Evolutionary conservation across 1,284 basidiomycete species (phyloP), one percentile per base, ranked within the genome.

Genomic region (Trametes sp.): DNA sequence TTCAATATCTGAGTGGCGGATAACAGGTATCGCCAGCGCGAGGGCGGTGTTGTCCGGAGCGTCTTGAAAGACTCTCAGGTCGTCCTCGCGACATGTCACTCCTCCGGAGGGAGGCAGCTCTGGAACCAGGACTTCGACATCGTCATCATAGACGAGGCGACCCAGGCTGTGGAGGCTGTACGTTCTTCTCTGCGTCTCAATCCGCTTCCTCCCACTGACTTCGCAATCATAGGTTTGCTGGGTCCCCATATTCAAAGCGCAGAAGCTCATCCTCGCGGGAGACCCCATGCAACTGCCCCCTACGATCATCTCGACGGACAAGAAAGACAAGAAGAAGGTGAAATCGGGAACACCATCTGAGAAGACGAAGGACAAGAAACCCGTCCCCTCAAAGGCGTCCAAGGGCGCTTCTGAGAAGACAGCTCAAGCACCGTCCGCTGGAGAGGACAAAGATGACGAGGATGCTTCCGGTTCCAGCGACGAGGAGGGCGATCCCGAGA

Each of bases 91-190:
- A 98, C 97, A 1, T 98, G 96, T 68, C 96, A 98, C 77, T 92
- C 93, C 4, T 87, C 95, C 2, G 96, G 96, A 0, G 88, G 92
- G 4, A 79, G 89, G 33, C 94, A 95, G 69, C 78, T 97, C 10
- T 84, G 85, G 42, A 87, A 90, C 63, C 83, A 90, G 63, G 76
- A 82, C 2, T 99, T 98, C 70, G 97, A 98, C 74, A 89, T 95
- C 0, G 88, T 96, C 9, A 92, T 98, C 45, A 95, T 99, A 44
- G 97, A 98, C 69, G 97, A 98, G 78, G 95, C 95, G 0, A 98
- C 96, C 0, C 97, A 98, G 76, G 96, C 95, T 2, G 75, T 98
- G n/a, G 96, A 98, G 78, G 93, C 95, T 9, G 93, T 95, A 72
- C 68, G 78, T 69, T 29, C 13, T 23, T 9, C 26, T 21, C 9